Conservation (phyloP, 257 asterid species). For the Anisodus acutangulus region DNA sequence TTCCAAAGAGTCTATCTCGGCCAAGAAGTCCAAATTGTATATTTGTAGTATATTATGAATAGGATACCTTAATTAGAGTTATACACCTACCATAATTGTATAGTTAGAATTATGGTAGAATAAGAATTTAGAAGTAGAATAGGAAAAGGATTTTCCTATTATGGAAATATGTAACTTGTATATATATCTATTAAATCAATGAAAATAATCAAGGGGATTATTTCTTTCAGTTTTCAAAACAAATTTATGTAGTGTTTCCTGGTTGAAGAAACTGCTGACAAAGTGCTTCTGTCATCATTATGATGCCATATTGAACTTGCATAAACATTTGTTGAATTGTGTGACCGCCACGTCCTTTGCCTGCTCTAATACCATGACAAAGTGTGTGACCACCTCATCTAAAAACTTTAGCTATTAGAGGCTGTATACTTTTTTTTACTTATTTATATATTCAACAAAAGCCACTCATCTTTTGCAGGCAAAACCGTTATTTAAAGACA, state of each 20-base stretch:
- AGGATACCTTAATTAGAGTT: too few species aligned
- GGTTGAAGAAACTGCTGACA: neutral
- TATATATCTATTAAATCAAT: too few species aligned
- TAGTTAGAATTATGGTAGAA: too few species aligned
- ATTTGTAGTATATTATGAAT: too few species aligned
- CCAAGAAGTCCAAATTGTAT: too few species aligned
- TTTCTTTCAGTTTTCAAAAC: too few species aligned
- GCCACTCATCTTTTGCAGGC: slow-evolving; percentile 47
- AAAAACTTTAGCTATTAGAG: neutral
- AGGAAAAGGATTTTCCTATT: too few species aligned
- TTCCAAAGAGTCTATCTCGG: too few species aligned
- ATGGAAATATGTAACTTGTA: too few species aligned
- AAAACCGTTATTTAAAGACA: slow-evolving; percentile 64
- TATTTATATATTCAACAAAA: neutral
- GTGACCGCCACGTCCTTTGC: neutral
- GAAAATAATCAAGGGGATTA: too few species aligned
- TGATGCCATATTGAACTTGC: neutral
- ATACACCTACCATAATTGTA: too few species aligned
- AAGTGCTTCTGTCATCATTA: neutral
- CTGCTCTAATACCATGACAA: neutral
- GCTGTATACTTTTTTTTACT: neutral
- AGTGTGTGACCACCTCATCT: neutral
- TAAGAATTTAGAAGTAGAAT: too few species aligned
- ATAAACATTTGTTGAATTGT: neutral
- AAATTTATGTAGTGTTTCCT: neutral